A percentile compares a stretch with the other conserved stretches of the same genome.
phyloP scores from a whole-genome alignment of 148 eudicot species.

The Fagopyrum tataricum region DNA sequence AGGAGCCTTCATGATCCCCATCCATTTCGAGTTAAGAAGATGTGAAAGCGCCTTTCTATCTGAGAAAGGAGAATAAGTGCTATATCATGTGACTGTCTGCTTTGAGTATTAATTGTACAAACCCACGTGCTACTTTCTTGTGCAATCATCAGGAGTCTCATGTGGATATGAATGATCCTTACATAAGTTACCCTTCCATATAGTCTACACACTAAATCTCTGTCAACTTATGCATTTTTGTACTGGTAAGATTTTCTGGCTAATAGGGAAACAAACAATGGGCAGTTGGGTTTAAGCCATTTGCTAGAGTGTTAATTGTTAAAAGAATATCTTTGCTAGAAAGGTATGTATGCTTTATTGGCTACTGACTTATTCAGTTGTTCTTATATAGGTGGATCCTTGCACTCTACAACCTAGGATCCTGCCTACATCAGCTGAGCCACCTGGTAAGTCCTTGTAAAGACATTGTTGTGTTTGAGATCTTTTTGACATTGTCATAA shows the following conservation, averaged over 20 bases:
- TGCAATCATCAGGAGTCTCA: not conserved
- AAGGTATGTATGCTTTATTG: not conserved
- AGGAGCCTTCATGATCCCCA: too few species aligned
- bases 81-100: not conserved
- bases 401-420: constrained; percentile 19
- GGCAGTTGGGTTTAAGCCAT: not conserved
- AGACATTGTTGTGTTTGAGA: not conserved
- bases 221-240: not conserved
- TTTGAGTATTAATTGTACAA: not conserved
- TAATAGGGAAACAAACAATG: not conserved
- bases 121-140: not conserved
- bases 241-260: not conserved
- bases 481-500: not conserved
- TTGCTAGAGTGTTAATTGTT: not conserved
- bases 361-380: not conserved
- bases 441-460: constrained; percentile 21
- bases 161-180: not conserved
- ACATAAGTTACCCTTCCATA: not conserved
- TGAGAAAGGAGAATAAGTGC: not conserved
- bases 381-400: constrained; percentile 27
- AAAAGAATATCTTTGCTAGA: not conserved
- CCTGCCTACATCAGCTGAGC: constrained; percentile 20
- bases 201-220: not conserved
- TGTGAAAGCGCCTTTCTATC: too few species aligned
- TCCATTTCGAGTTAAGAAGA: too few species aligned